Conservation (phyloP, 768 basidiomycete genomes). For the Suillus occidentalis region DNA sequence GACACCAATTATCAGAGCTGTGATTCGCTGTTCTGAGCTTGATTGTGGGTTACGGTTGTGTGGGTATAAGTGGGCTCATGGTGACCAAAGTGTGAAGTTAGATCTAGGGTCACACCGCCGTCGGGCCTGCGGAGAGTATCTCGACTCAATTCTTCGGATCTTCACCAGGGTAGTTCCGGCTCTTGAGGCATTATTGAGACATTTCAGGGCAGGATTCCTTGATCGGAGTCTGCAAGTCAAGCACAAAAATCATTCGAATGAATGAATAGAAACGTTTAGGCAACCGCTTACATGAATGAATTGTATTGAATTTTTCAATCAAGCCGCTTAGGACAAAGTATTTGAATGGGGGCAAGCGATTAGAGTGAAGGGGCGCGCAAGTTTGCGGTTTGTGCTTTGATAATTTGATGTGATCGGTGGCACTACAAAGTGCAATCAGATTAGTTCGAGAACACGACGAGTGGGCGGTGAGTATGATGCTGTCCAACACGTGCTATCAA, state of each 20-base stretch:
- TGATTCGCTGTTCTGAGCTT: constrained; percentile 2
- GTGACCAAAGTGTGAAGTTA: background rate
- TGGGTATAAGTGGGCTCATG: constrained; percentile 1
- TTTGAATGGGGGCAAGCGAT: background rate
- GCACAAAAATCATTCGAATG: background rate
- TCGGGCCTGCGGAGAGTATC: background rate
- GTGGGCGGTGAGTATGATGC: background rate
- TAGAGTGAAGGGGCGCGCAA: background rate
- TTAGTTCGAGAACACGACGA: background rate
- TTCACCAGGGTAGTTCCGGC: background rate
- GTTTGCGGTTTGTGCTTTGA: background rate
- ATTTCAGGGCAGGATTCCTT: background rate
- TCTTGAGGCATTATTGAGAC: background rate
- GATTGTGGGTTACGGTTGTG: constrained; percentile 1
- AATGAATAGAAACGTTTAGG: background rate
- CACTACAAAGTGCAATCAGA: background rate
- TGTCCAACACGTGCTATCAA: background rate
- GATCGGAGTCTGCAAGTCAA: background rate
- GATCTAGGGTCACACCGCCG: constrained; percentile 1
- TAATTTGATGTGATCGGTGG: background rate
- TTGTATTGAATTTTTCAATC: background rate
- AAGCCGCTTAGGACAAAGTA: background rate
- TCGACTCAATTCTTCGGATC: background rate
- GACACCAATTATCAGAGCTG: background rate
- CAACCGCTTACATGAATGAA: background rate